Evolutionary conservation across 2,329 filamentous ascomycete species (phyloP).

Genomic region (Xenosphaeropsis pyriputrescens): DNA sequence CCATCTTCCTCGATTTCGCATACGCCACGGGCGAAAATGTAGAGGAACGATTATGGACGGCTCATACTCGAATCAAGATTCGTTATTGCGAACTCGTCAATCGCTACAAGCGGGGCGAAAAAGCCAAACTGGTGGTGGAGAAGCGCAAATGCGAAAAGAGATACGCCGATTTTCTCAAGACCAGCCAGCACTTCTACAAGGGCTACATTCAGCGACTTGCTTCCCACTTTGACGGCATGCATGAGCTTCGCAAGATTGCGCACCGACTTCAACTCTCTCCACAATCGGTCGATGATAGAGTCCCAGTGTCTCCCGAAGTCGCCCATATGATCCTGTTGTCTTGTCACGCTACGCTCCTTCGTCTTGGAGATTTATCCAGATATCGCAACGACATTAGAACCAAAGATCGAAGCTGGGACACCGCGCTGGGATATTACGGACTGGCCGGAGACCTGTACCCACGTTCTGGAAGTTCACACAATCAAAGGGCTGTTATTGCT

Average conservation of each 20-base stretch:
- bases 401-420: slow-evolving; percentile 59
- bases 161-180: slow-evolving; percentile 76
- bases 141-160: slow-evolving; percentile 68
- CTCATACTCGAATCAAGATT: slow-evolving; percentile 63
- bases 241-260: slow-evolving; percentile 15
- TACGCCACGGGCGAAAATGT: slow-evolving; percentile 47
- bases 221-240: slow-evolving; percentile 30
- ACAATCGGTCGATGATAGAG: slow-evolving; percentile 11
- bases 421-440: slow-evolving; percentile 70
- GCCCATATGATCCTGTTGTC: slow-evolving; percentile 45
- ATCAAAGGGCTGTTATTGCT: slow-evolving; percentile 81
- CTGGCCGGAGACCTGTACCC: slow-evolving; percentile 70
- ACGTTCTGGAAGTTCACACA: slow-evolving; percentile 66
- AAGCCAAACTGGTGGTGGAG: slow-evolving; percentile 36
- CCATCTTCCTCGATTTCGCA: slow-evolving; percentile 58
- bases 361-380: slow-evolving; percentile 77
- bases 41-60: slow-evolving; percentile 63
- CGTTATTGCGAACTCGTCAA: slow-evolving; percentile 60
- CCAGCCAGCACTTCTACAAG: slow-evolving; percentile 78
- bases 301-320: slow-evolving; percentile 9
- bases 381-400: slow-evolving; percentile 65
- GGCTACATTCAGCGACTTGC: slow-evolving; percentile 70
- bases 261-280: slow-evolving; percentile 13
- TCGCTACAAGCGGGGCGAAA: slow-evolving; percentile 30
- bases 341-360: slow-evolving; percentile 72